Evolutionary conservation across 139 green algal genomes (phyloP).

Genomic region (Asterochloris erici): DNA sequence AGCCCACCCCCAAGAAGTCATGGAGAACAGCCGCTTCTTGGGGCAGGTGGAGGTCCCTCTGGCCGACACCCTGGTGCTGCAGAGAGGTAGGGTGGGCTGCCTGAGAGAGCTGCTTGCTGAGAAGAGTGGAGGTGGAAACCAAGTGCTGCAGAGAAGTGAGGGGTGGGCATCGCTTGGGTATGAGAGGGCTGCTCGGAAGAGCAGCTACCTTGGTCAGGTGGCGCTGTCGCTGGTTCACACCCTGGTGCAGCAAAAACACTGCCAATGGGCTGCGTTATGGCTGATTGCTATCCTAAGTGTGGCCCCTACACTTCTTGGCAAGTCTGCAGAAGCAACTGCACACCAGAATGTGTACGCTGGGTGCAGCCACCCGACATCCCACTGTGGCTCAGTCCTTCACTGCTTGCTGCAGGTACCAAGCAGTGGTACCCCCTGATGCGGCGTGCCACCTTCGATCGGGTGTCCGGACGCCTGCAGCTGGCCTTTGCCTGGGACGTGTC

Average conservation of each 20-base stretch:
- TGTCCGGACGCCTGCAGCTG: slow-evolving; percentile 49
- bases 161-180: not conserved
- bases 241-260: slow-evolving; percentile 31
- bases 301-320: too few relatives aligned
- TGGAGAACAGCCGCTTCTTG: slow-evolving; percentile 51
- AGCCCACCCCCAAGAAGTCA: slow-evolving; percentile 33
- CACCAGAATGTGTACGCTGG: too few relatives aligned
- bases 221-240: slow-evolving; percentile 67
- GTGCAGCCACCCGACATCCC: too few relatives aligned
- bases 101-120: slow-evolving; percentile 19
- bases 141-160: slow-evolving; percentile 28
- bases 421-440: slow-evolving; percentile 51
- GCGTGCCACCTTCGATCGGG: slow-evolving; percentile 31
- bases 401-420: slow-evolving; percentile 22
- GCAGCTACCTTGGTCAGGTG: slow-evolving; percentile 47
- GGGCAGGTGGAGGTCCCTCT: slow-evolving; percentile 60
- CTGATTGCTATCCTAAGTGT: too few relatives aligned
- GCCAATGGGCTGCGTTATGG: too few relatives aligned
- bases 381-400: too few relatives aligned
- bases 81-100: slow-evolving; percentile 9
- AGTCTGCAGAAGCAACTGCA: too few relatives aligned
- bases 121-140: slow-evolving; percentile 60
- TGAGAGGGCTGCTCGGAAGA: slow-evolving; percentile 9
- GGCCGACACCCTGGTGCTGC: slow-evolving; percentile 49
- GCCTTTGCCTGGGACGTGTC: slow-evolving; percentile 77